Base-by-base conservation (phyloP, 352 stramenopile species). In the Pythium volutum region DNA sequence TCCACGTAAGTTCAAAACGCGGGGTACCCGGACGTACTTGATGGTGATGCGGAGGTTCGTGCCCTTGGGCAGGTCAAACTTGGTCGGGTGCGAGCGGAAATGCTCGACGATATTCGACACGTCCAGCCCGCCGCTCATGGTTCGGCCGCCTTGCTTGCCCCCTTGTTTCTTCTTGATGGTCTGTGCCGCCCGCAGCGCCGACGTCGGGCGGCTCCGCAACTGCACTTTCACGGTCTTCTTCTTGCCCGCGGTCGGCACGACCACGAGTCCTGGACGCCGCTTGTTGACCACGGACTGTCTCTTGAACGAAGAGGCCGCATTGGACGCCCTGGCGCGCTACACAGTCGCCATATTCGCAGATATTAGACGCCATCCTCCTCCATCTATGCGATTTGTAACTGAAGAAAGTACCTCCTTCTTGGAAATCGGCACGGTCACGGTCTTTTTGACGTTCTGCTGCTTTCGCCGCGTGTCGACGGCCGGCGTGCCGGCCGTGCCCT, bases 91-190 rank as follows among this genome's bases (percentile, higher is more conserved):
- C 51, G 79, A 76, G 42, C 72, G 76, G 55, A 89, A 91, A 67
- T 94, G 84, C 67, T 77, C 73, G 52, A 88, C 73, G 62, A 91
- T 91, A 64, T 89, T 89, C 46, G 80, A 89, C 48, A 89, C 80
- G 55, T 91, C 79, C 36, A 91, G 66, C 33, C 69, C 73, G 34
- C 69, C 59, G 55, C 15, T 58, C 51, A 41, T 23, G 34, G 25
- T 55, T 6, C 29, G 47, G 4, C 26, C 29, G 27, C 47, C 47
- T 63, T 49, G 46, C 38, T 70, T 66, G 49, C 71, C 64, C 20
- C 51, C 42, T 48, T 74, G 56, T 33, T 46, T 50, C 31, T 46
- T 54, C 31, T 67, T 70, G 39, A 59, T 22, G 36, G 64, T 65
- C 22, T 69, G 69, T 12, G 65, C 62, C 12, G 62, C 60, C 11